These are phyloP conservation scores for Trichaptum fuscoviolaceum DNA, from an alignment of 768 basidiomycete species.

Conservation along the genomic window DNA sequence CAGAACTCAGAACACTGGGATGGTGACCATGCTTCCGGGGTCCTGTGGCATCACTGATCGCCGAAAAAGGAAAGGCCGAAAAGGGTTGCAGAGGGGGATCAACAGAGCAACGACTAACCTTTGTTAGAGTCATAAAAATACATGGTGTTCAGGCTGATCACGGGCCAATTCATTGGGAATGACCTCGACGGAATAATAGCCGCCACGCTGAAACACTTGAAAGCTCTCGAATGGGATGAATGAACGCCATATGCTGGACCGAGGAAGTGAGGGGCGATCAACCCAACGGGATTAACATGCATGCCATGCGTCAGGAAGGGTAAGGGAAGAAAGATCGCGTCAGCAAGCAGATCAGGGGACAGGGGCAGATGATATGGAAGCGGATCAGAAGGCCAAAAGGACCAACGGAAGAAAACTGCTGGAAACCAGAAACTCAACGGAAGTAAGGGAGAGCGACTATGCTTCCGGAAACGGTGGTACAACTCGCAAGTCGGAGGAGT, in stretches of 20 bases:
- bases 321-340: conserved; percentile 7
- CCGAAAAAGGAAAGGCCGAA: background rate
- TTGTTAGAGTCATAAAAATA: conserved; percentile 91
- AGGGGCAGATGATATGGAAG: background rate
- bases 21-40: background rate
- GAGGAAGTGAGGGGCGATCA: conserved; percentile 2
- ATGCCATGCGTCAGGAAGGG: background rate
- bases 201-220: conserved; percentile 84
- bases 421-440: conserved; percentile 12
- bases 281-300: background rate
- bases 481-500: no score
- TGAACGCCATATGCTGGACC: conserved; percentile 64
- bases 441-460: conserved; percentile 8
- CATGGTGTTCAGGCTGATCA: conserved; percentile 83
- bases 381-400: background rate
- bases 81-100: background rate
- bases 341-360: conserved; percentile 2
- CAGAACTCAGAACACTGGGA: background rate
- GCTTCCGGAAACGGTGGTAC: no score
- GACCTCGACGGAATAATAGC: conserved; percentile 77
- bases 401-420: background rate
- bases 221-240: conserved; percentile 77
- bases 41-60: background rate
- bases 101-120: conserved; percentile 36
- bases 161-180: conserved; percentile 69